phyloP scores from a whole-genome alignment of 768 basidiomycete species.

The Lactarius pseudohatsudake region DNA sequence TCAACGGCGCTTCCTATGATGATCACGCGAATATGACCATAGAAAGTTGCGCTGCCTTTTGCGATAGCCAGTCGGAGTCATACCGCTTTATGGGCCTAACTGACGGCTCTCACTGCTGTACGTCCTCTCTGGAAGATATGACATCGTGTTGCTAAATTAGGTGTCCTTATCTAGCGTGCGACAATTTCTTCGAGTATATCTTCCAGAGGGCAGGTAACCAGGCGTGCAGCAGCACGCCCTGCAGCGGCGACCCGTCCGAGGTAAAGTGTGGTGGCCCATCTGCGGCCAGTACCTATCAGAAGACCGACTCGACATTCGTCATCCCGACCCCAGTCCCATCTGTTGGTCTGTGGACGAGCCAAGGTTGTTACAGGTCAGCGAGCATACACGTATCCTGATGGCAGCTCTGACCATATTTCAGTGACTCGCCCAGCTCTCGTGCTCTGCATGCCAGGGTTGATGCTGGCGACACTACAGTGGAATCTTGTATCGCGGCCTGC shows the following conservation, averaged over 20 bases:
- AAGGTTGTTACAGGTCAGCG: slow-evolving; percentile 71
- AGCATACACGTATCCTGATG: background rate
- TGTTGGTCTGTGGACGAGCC: slow-evolving; percentile 62
- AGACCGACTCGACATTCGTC: slow-evolving; percentile 43
- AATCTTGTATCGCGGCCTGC: slow-evolving; percentile 65
- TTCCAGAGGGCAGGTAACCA: slow-evolving; percentile 42
- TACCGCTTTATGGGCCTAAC: slow-evolving; percentile 72
- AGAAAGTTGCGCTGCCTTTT: slow-evolving; percentile 46
- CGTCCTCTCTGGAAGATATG: background rate
- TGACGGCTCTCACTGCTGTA: slow-evolving; percentile 62
- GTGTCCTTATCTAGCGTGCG: background rate
- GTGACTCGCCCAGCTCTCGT: slow-evolving; percentile 38
- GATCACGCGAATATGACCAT: slow-evolving; percentile 59
- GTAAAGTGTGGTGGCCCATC: slow-evolving; percentile 56
- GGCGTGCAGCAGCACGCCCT: slow-evolving; percentile 54
- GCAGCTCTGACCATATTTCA: slow-evolving; percentile 16
- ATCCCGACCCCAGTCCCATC: slow-evolving; percentile 50
- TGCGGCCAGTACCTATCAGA: slow-evolving; percentile 55
- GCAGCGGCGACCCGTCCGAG: slow-evolving; percentile 56
- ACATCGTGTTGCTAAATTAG: no score
- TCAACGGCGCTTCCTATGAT: slow-evolving; percentile 47
- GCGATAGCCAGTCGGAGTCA: slow-evolving; percentile 38
- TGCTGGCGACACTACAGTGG: slow-evolving; percentile 57
- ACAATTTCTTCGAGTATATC: slow-evolving; percentile 42
- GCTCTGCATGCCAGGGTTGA: slow-evolving; percentile 35